Evolutionary conservation across 495 filamentous ascomycete genomes (phyloP).

Genomic region (Xylaria bambusicola): DNA sequence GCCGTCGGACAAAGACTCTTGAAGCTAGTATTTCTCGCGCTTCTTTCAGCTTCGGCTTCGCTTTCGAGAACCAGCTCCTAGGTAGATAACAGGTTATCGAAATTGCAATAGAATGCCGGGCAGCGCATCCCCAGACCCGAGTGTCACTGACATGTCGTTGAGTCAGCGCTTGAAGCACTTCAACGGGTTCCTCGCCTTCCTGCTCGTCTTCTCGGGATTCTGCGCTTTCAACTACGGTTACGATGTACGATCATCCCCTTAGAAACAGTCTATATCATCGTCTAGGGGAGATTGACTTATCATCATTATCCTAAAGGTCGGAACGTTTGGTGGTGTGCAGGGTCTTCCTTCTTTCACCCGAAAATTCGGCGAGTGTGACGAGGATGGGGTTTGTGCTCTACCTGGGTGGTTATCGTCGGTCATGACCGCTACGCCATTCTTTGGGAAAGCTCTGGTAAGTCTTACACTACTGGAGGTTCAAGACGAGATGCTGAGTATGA

Average conservation of each 20-base stretch:
- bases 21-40: not conserved
- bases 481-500: not conserved
- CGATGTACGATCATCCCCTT: slow-evolving; percentile 12
- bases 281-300: not conserved
- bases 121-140: not conserved
- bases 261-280: not conserved
- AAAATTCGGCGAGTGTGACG: slow-evolving; percentile 20
- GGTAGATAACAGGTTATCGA: not conserved
- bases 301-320: slow-evolving; percentile 10
- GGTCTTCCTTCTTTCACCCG: slow-evolving; percentile 21
- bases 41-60: slow-evolving; percentile 3
- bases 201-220: slow-evolving; percentile 21
- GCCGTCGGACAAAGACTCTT: not conserved
- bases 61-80: not conserved
- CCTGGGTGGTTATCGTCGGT: slow-evolving; percentile 25
- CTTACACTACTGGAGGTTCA: slow-evolving; percentile 3
- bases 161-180: slow-evolving; percentile 19
- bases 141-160: not conserved
- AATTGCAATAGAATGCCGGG: not conserved
- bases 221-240: slow-evolving; percentile 27
- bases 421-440: slow-evolving; percentile 23
- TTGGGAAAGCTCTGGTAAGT: slow-evolving; percentile 24
- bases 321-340: slow-evolving; percentile 25
- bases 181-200: slow-evolving; percentile 21
- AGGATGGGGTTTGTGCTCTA: slow-evolving; percentile 17